Base-by-base conservation (phyloP, 192 early-diverging fungal genomes). In the Radiomyces spectabilis region DNA sequence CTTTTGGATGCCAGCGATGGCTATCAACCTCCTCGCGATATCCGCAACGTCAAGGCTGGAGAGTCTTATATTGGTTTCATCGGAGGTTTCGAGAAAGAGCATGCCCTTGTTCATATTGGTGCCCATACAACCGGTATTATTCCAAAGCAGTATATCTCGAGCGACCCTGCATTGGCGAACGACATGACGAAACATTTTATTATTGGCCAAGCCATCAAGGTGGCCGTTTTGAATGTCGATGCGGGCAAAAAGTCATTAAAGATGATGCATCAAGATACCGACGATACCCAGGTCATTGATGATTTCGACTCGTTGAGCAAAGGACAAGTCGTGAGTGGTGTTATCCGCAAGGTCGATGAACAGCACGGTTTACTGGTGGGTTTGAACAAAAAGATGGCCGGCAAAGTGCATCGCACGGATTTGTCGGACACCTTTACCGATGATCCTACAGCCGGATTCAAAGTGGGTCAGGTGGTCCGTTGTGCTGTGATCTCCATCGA, bases 41-140 rank as follows among this genome's bases (percentile, higher is more conserved):
- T 93, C 71, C 73, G 78, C 51, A 65, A 80, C 13, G 83, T 82
- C 32, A 44, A 79, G 58, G 60, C 76, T 0, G 72, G 85, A 3
- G 82, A 80, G n/a, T 43, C 63, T 9, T 89, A 90, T 55, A 66
- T 88, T 24, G 91, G 91, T 27, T 80, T 76, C 60, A 66, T 82
- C 34, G 66, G 63, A 41, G 59, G 61, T 22, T 41, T 80, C 12
- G 34, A 52, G 5, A 35, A 56, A 24, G 55, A 62, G 29, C 50
- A 45, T 31, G 13, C 63, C 16, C 38, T 43, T 30, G 61, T 69
- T 43, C 38, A 39, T 37, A 50, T 72, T 21, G 49, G 51, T 33
- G 32, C 34, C 3, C 50, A 57, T 25, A 32, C 43, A 16, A 50
- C 39, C 30, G 68, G 63, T 29, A 57, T 44, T 15, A 55, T 69